A percentile compares a stretch with the other conserved stretches of the same genome.
Evolutionary conservation across 306 rosid genomes (phyloP).

Genomic region (Arachis hypogaea): DNA sequence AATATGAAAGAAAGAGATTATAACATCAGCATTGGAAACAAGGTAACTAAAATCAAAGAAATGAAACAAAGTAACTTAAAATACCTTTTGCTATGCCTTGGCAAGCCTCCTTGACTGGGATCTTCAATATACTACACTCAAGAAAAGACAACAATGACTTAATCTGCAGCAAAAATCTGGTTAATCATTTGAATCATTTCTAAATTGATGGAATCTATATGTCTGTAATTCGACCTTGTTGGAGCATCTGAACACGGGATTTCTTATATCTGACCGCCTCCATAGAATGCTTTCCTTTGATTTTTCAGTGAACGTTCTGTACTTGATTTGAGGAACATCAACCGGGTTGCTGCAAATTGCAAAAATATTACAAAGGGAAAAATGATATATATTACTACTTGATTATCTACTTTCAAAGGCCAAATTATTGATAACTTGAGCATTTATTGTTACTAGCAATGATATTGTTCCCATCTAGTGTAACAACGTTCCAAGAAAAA

Average conservation of each 20-base stretch:
- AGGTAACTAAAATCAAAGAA: neutral
- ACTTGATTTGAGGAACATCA: constrained; percentile 73
- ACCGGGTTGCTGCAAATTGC: constrained; percentile 79
- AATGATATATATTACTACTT: neutral
- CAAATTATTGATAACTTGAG: constrained; percentile 31
- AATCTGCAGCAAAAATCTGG: constrained; percentile 52
- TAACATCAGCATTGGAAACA: neutral
- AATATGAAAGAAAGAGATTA: constrained; percentile 24
- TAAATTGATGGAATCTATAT: constrained; percentile 21
- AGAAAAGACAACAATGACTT: constrained; percentile 58
- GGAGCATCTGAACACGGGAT: constrained; percentile 57
- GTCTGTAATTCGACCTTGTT: constrained; percentile 56
- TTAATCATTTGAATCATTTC: neutral
- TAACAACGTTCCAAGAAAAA: constrained; percentile 71
- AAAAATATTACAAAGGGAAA: constrained; percentile 19
- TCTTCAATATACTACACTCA: constrained; percentile 62
- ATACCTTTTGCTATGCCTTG: constrained; percentile 64
- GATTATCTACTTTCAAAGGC: constrained; percentile 8
- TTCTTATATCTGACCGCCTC: constrained; percentile 64
- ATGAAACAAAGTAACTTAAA: neutral
- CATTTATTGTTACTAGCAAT: constrained; percentile 64
- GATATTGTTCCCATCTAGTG: constrained; percentile 66
- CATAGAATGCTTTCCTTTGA: constrained; percentile 44
- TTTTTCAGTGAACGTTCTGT: constrained; percentile 54
- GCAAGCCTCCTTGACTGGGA: constrained; percentile 63